phyloP scores from a whole-genome alignment of 2,329 filamentous ascomycete genomes.

The Diaporthe humulicola region DNA sequence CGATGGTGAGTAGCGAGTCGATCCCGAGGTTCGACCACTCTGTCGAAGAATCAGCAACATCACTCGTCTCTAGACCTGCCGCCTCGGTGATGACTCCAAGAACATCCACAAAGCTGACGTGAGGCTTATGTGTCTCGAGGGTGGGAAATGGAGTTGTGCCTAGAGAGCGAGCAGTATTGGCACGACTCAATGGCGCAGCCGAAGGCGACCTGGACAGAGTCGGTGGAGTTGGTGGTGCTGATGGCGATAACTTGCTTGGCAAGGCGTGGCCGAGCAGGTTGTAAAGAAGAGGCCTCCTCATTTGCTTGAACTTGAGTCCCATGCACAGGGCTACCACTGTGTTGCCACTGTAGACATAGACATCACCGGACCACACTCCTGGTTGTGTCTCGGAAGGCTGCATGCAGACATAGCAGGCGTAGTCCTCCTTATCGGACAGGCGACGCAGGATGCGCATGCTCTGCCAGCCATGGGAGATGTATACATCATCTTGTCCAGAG shows the following conservation, averaged over 20 bases:
- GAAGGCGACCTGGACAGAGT: conserved; percentile 15
- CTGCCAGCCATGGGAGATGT: conserved; percentile 72
- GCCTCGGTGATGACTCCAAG: conserved; percentile 7
- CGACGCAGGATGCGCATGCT: conserved; percentile 63
- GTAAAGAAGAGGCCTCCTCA: conserved; percentile 37
- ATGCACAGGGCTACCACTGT: conserved; percentile 58
- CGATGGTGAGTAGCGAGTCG: conserved; percentile 51
- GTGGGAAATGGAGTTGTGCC: conserved; percentile 13
- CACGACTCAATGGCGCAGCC: background rate
- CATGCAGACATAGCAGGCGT: conserved; percentile 63
- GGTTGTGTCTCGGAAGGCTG: conserved; percentile 67
- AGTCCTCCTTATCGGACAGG: conserved; percentile 60
- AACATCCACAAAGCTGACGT: background rate
- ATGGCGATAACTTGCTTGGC: conserved; percentile 22
- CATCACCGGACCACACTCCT: conserved; percentile 66
- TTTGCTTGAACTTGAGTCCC: conserved; percentile 41
- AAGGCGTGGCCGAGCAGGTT: conserved; percentile 35
- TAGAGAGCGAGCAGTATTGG: background rate
- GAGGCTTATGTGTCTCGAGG: background rate
- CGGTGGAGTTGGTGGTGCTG: background rate
- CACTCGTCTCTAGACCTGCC: background rate
- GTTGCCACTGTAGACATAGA: conserved; percentile 66
- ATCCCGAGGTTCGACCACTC: conserved; percentile 51
- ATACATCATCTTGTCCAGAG: conserved; percentile 66
- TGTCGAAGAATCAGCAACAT: conserved; percentile 42